phyloP scores from a whole-genome alignment of 257 asterid genomes.

The Gynochthodes officinalis region DNA sequence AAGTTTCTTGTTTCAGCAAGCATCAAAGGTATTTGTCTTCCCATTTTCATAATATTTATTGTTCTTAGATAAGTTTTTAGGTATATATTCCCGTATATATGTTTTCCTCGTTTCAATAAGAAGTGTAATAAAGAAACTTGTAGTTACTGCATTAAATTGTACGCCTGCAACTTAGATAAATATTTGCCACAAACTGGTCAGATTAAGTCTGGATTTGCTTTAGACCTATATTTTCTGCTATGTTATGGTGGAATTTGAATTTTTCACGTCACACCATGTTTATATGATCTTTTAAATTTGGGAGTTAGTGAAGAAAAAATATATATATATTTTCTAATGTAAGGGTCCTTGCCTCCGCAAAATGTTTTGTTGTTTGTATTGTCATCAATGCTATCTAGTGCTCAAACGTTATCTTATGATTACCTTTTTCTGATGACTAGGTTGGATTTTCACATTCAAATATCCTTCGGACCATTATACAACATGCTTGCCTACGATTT shows the following conservation, averaged over 20 bases:
- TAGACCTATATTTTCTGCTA: background rate
- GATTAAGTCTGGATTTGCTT: background rate
- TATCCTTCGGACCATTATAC: slow-evolving; percentile 69
- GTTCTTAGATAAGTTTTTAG: background rate
- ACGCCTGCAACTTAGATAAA: background rate
- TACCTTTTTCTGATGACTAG: slow-evolving; percentile 30
- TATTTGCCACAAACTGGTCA: background rate
- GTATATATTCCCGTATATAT: background rate
- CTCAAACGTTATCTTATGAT: background rate
- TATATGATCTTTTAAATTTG: background rate
- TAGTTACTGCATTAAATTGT: background rate
- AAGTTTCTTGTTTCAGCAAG: slow-evolving; percentile 90
- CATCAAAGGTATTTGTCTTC: slow-evolving; percentile 62
- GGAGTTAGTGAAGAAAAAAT: no score
- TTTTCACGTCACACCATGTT: background rate
- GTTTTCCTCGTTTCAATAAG: background rate
- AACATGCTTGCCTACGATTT: slow-evolving; percentile 81
- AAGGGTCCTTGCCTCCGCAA: background rate
- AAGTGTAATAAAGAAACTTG: background rate
- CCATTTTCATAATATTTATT: background rate
- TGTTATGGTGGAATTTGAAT: background rate
- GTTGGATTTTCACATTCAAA: slow-evolving; percentile 93
- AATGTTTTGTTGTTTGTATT: background rate
- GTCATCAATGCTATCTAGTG: no score
- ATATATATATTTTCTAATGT: no score